Conservation (phyloP, 2,329 filamentous ascomycete genomes). For the Nothophoma quercina region DNA sequence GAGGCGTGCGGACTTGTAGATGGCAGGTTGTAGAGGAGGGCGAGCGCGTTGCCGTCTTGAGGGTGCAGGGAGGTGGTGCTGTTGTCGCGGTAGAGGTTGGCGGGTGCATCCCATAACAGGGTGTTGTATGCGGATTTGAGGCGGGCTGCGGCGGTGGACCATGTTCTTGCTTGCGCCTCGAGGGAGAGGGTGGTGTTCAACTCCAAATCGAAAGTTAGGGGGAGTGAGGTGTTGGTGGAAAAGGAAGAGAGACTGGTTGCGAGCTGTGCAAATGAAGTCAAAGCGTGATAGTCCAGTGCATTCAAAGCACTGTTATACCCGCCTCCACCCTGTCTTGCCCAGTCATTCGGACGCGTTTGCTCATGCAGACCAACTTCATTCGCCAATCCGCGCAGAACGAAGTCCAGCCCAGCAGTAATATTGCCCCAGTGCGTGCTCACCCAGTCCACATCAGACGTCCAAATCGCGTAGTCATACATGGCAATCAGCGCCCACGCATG, state of each 20-base stretch:
- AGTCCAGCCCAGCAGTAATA: constrained; percentile 24
- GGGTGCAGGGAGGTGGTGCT: constrained; percentile 27
- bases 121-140: constrained; percentile 21
- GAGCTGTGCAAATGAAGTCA: constrained; percentile 29
- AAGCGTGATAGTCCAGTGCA: constrained; percentile 42
- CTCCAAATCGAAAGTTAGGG: too few relatives aligned
- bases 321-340: constrained; percentile 40
- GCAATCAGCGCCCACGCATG: constrained; percentile 32
- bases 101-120: constrained; percentile 16
- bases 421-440: constrained; percentile 23
- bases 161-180: constrained; percentile 7
- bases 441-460: constrained; percentile 21
- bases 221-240: background rate
- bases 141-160: constrained; percentile 12
- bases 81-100: constrained; percentile 28
- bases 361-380: constrained; percentile 22
- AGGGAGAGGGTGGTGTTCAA: background rate
- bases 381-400: constrained; percentile 19
- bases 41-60: constrained; percentile 34
- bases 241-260: constrained; percentile 27
- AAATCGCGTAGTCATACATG: constrained; percentile 31
- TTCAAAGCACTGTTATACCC: constrained; percentile 46
- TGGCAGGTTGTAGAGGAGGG: constrained; percentile 34
- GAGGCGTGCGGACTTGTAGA: constrained; percentile 16
- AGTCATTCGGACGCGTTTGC: constrained; percentile 36